phyloP scores from a whole-genome alignment of 768 basidiomycete genomes.

The Tulasnella sp. region DNA sequence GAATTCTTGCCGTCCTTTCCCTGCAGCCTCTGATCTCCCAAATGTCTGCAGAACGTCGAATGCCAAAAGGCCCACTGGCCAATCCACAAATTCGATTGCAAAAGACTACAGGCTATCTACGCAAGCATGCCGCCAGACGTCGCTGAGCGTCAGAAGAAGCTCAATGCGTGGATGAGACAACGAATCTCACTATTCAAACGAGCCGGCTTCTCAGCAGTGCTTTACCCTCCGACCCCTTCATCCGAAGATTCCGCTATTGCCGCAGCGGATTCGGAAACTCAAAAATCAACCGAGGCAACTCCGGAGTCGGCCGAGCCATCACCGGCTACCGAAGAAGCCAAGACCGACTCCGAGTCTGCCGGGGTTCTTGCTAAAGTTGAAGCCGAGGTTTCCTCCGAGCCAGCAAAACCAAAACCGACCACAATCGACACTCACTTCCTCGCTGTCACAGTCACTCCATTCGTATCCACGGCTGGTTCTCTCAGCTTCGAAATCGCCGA shows the following conservation, averaged over 20 bases:
- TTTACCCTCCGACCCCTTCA: not conserved
- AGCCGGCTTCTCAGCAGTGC: not conserved
- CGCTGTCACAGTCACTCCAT: not conserved
- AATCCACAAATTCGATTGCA: not conserved
- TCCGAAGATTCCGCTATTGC: not conserved
- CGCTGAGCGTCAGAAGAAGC: conserved; percentile 2
- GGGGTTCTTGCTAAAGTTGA: not conserved
- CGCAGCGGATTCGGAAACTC: too few relatives aligned
- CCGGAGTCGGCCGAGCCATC: too few relatives aligned
- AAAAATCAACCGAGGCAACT: too few relatives aligned
- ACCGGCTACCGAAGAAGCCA: too few relatives aligned
- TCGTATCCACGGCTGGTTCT: not conserved
- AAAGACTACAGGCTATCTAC: not conserved
- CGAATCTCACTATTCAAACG: not conserved
- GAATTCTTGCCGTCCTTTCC: not conserved
- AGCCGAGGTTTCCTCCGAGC: not conserved
- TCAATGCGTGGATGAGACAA: conserved; percentile 3
- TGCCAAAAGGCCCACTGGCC: conserved; percentile 7
- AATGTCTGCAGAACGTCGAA: not conserved
- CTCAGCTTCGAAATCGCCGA: not conserved
- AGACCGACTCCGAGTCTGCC: not conserved
- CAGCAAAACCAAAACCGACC: not conserved
- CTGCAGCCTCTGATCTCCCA: not conserved
- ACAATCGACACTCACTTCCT: not conserved
- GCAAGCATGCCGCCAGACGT: conserved; percentile 7